Evolutionary conservation across 1,284 basidiomycete species (phyloP).

Genomic region (Afroboletus lepidellus): DNA sequence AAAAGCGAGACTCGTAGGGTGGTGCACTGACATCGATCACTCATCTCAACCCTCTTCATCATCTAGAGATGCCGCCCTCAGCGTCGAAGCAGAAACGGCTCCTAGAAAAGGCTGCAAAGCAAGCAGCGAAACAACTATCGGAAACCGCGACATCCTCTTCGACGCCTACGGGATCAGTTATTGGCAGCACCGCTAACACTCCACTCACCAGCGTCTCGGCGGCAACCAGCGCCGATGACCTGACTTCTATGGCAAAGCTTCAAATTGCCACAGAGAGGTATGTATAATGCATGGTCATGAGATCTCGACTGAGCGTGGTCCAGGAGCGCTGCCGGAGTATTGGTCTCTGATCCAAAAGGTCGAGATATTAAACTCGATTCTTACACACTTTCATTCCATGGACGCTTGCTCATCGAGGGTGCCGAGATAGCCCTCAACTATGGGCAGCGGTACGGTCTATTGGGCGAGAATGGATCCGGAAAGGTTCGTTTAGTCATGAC

Average conservation of each 20-base stretch:
- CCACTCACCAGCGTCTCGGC: conserved; percentile 78
- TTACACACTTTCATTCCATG: conserved; percentile 97
- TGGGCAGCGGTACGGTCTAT: conserved; percentile 91
- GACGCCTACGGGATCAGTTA: conserved; percentile 62
- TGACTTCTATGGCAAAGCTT: conserved; percentile 83
- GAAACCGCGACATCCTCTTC: conserved; percentile 50
- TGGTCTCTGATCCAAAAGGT: conserved; percentile 88
- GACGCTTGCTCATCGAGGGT: conserved; percentile 88
- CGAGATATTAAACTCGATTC: conserved; percentile 98
- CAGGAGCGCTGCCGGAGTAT: conserved; percentile 87
- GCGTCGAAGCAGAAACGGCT: conserved; percentile 84
- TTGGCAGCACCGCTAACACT: conserved; percentile 64
- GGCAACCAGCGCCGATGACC: conserved; percentile 71
- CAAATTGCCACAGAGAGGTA: conserved; percentile 86
- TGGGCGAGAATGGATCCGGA: conserved; percentile 97
- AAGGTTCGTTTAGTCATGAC: conserved; percentile 63
- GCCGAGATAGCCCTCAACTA: conserved; percentile 94
- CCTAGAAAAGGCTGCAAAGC: conserved; percentile 87
- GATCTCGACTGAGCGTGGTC: conserved; percentile 7
- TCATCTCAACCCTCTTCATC: conserved; percentile 8
- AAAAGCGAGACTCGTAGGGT: neutral
- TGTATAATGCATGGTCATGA: conserved; percentile 5
- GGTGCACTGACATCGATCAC: conserved; percentile 24
- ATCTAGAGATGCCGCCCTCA: conserved; percentile 63
- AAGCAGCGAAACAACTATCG: conserved; percentile 49